Percentiles rank a stretch among this genome's conserved stretches.
Evolutionary conservation across 2,329 filamentous ascomycete species (phyloP).

Genomic region (Plenodomus lindquistii): DNA sequence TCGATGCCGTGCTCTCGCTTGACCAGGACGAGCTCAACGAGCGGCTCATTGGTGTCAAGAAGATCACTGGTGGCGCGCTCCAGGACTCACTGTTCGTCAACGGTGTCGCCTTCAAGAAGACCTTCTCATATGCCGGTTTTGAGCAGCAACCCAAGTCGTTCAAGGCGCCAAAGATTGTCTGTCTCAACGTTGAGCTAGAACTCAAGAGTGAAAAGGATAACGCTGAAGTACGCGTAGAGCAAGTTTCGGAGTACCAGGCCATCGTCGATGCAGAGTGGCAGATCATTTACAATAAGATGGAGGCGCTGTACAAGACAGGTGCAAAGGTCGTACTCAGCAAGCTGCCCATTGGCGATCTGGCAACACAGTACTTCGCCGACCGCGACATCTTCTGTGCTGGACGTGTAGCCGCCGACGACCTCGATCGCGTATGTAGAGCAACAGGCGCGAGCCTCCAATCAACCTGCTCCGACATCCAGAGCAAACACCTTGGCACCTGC

Average conservation of each 20-base stretch:
- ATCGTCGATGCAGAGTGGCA: constrained; percentile 99
- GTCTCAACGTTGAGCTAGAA: constrained; percentile 96
- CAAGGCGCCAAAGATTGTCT: constrained; percentile 92
- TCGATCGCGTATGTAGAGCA: constrained; percentile 94
- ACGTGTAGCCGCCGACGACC: constrained; percentile 85
- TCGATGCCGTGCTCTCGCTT: constrained; percentile 91
- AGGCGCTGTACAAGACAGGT: constrained; percentile 89
- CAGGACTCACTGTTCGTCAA: constrained; percentile 97
- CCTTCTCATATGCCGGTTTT: constrained; percentile 97
- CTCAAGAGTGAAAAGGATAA: constrained; percentile 99
- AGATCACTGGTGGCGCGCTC: constrained; percentile 92
- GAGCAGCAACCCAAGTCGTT: constrained; percentile 98
- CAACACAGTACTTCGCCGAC: constrained; percentile 97
- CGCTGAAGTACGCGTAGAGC: constrained; percentile 94
- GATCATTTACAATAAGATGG: constrained; percentile 99
- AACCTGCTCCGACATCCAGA: constrained; percentile 91
- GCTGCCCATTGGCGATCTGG: constrained; percentile 94
- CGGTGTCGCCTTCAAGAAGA: constrained; percentile 99
- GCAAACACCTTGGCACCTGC: constrained; percentile 88
- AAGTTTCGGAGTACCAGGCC: constrained; percentile 98
- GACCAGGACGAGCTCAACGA: constrained; percentile 98
- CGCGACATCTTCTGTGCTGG: constrained; percentile 98
- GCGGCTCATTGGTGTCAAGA: constrained; percentile 97
- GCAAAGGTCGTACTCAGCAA: constrained; percentile 98
- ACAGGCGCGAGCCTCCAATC: constrained; percentile 92